These are phyloP conservation scores for Mortierella sp. DNA, from an alignment of 371 early-diverging fungal genomes.

Conservation along the genomic window DNA sequence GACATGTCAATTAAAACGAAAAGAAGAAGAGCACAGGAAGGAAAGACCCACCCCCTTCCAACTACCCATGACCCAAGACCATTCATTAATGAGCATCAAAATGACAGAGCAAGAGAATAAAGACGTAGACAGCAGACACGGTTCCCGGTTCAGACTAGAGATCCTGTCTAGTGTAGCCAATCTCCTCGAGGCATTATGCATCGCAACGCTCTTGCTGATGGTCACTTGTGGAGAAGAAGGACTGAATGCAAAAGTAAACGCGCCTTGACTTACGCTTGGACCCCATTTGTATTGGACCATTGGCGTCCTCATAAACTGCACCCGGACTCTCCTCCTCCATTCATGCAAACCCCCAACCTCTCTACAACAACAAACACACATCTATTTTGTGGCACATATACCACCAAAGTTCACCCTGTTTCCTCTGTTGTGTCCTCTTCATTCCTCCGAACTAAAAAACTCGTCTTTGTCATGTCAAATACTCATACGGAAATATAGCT, in stretches of 20 bases:
- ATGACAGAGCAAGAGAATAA: too few species aligned
- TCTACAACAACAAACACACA: background rate
- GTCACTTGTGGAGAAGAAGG: background rate
- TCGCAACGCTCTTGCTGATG: background rate
- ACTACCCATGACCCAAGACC: too few species aligned
- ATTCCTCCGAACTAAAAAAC: conserved; percentile 6
- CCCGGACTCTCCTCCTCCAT: background rate
- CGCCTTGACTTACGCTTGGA: conserved; percentile 1
- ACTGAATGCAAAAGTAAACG: background rate
- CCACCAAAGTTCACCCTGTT: background rate
- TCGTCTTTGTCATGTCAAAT: background rate
- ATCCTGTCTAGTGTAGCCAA: background rate
- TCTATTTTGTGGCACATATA: background rate
- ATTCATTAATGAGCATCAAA: too few species aligned
- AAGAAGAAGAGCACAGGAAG: too few species aligned
- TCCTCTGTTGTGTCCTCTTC: background rate
- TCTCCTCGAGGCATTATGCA: background rate
- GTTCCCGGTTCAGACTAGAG: background rate
- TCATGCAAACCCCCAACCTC: background rate
- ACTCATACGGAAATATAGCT: background rate
- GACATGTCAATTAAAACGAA: too few species aligned
- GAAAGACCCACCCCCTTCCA: too few species aligned
- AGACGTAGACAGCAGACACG: too few species aligned
- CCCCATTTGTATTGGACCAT: background rate
- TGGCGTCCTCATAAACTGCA: background rate